phyloP scores from a whole-genome alignment of 1,284 basidiomycete species.

The Lentinula novae-zelandiae region DNA sequence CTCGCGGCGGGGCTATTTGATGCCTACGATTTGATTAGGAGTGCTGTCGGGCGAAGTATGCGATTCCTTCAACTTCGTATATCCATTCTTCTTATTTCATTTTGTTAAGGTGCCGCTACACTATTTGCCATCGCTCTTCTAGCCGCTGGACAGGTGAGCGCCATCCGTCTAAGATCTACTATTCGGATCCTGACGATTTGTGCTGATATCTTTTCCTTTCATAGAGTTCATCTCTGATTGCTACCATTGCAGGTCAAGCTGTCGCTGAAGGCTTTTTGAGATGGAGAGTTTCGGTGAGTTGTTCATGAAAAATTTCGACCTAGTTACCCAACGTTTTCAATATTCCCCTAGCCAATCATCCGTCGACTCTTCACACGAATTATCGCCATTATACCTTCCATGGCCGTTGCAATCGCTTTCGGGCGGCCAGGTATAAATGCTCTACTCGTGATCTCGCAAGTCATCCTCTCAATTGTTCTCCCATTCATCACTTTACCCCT shows the following conservation, averaged over 20 bases:
- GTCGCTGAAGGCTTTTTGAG: slow-evolving; percentile 93
- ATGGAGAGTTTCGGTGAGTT: slow-evolving; percentile 72
- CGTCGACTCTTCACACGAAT: slow-evolving; percentile 68
- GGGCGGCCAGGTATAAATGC: slow-evolving; percentile 77
- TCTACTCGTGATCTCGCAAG: slow-evolving; percentile 87
- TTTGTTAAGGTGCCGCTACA: slow-evolving; percentile 60
- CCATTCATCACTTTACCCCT: slow-evolving; percentile 86
- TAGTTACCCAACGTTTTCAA: background rate
- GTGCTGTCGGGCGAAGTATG: slow-evolving; percentile 63
- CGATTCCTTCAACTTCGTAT: background rate
- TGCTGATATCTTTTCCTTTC: background rate
- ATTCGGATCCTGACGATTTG: background rate
- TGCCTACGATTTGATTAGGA: slow-evolving; percentile 71
- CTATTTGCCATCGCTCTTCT: slow-evolving; percentile 86
- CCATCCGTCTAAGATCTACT: background rate
- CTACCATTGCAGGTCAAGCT: slow-evolving; percentile 90
- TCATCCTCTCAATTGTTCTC: slow-evolving; percentile 82
- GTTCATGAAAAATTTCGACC: background rate
- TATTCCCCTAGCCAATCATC: slow-evolving; percentile 8
- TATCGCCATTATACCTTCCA: slow-evolving; percentile 83
- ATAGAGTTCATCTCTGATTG: slow-evolving; percentile 88
- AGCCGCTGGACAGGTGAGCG: slow-evolving; percentile 65
- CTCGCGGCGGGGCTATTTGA: slow-evolving; percentile 74
- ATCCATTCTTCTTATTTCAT: background rate
- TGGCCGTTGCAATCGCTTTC: slow-evolving; percentile 73